Evolutionary conservation across 768 basidiomycete species (phyloP).

Genomic region (Mycena galopus): DNA sequence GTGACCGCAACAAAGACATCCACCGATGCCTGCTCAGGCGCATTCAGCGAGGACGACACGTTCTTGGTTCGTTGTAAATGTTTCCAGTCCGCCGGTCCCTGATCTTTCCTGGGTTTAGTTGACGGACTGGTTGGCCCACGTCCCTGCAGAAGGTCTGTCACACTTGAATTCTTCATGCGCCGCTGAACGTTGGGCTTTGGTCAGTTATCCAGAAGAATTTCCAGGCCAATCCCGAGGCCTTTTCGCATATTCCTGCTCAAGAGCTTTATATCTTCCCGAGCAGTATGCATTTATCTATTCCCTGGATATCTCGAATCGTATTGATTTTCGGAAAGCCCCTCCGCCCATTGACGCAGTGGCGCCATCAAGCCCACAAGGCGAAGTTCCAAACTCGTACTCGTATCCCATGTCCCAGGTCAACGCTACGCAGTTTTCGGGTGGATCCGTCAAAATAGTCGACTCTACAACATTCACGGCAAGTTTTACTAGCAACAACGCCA

Average conservation of each 20-base stretch:
- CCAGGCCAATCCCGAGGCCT: conserved; percentile 53
- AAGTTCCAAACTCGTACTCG: conserved; percentile 58
- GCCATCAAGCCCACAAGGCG: conserved; percentile 59
- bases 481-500: background rate
- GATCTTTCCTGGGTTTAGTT: conserved; percentile 44
- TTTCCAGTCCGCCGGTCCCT: background rate
- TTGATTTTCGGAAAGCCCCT: conserved; percentile 42
- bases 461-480: conserved; percentile 58
- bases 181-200: background rate
- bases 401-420: conserved; percentile 62
- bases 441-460: conserved; percentile 65
- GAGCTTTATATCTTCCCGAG: conserved; percentile 69
- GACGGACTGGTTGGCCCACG: conserved; percentile 68
- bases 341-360: conserved; percentile 51
- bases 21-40: conserved; percentile 46
- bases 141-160: conserved; percentile 59
- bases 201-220: conserved; percentile 67
- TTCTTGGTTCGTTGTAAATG: conserved; percentile 55
- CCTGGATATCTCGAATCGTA: background rate
- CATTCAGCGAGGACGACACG: conserved; percentile 65
- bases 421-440: conserved; percentile 59
- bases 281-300: conserved; percentile 38
- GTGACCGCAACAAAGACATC: background rate
- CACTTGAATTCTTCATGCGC: background rate
- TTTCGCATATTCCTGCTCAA: conserved; percentile 57